Percentiles rank a stretch among this genome's conserved stretches.
Conservation (phyloP, 2,329 filamentous ascomycete species). For the Trichoderma sp. region DNA sequence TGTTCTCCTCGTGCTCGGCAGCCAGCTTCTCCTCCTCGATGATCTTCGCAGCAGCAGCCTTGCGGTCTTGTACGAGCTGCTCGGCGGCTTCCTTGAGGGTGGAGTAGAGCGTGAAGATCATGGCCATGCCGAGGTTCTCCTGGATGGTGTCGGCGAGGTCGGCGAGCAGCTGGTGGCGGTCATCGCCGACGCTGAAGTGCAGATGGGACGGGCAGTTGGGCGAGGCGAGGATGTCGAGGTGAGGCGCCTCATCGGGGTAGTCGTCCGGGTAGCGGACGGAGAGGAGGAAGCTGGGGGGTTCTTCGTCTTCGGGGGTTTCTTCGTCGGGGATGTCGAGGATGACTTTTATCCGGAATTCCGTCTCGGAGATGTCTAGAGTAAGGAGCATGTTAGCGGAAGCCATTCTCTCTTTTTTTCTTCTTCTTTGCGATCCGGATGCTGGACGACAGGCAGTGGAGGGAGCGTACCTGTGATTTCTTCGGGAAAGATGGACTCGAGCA, state of each 20-base stretch:
- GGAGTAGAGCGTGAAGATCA: conserved; percentile 90
- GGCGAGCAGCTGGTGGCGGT: conserved; percentile 71
- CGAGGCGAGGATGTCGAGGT: conserved; percentile 73
- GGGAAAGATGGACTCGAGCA: conserved; percentile 96
- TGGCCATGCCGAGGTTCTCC: conserved; percentile 94
- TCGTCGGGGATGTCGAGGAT: conserved; percentile 72
- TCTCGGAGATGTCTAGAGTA: conserved; percentile 76
- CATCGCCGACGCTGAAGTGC: conserved; percentile 74
- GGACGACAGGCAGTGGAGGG: neutral
- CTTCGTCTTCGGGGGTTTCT: conserved; percentile 53
- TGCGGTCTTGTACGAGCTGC: conserved; percentile 71
- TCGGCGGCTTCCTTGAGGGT: conserved; percentile 90
- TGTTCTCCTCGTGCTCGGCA: conserved; percentile 87
- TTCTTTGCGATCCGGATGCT: neutral
- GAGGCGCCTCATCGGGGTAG: conserved; percentile 84
- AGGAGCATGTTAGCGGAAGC: neutral
- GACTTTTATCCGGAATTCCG: conserved; percentile 82
- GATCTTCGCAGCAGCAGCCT: conserved; percentile 58
- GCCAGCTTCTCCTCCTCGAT: conserved; percentile 54
- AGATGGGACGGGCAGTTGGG: conserved; percentile 66
- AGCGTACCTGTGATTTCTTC: conserved; percentile 85
- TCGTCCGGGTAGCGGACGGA: conserved; percentile 84
- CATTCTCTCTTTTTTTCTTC: neutral
- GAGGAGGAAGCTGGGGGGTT: conserved; percentile 71
- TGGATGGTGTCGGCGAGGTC: conserved; percentile 72